These are phyloP conservation scores for Paracorniculantispora psalliotae DNA, from an alignment of 2,329 filamentous ascomycete species.

Conservation along the genomic window DNA sequence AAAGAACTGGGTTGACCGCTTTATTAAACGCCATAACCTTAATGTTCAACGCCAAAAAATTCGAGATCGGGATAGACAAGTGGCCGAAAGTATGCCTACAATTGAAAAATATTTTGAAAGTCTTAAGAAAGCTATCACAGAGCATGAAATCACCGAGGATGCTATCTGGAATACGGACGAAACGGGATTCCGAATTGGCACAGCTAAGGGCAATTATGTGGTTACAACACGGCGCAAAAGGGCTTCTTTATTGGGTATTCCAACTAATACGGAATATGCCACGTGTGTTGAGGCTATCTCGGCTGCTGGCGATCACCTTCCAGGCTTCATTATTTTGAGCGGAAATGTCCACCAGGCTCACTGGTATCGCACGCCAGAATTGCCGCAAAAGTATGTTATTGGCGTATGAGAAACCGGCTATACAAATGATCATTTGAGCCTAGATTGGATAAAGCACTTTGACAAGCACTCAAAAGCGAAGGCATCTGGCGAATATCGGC, in stretches of 20 bases:
- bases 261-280: conserved; percentile 9
- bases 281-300: conserved; percentile 15
- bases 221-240: conserved; percentile 4
- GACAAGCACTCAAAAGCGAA: not conserved
- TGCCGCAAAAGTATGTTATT: conserved; percentile 10
- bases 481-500: not conserved
- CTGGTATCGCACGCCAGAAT: conserved; percentile 14
- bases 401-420: conserved; percentile 5
- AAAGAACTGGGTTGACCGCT: conserved; percentile 13
- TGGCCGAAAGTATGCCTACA: not conserved
- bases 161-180: conserved; percentile 17
- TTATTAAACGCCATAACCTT: conserved; percentile 10
- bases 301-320: not conserved
- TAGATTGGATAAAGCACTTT: conserved; percentile 12
- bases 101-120: conserved; percentile 9
- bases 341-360: not conserved
- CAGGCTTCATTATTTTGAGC: conserved; percentile 11
- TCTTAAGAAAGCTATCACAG: conserved; percentile 3
- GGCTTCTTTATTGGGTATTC: not conserved
- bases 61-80: conserved; percentile 7
- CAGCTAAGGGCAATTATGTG: conserved; percentile 6
- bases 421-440: conserved; percentile 9
- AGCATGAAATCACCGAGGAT: conserved; percentile 7
- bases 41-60: conserved; percentile 9
- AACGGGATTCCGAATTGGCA: conserved; percentile 15